Evolutionary conservation across 2,329 filamentous ascomycete genomes (phyloP).

Genomic region (Bipolaris oryzae): DNA sequence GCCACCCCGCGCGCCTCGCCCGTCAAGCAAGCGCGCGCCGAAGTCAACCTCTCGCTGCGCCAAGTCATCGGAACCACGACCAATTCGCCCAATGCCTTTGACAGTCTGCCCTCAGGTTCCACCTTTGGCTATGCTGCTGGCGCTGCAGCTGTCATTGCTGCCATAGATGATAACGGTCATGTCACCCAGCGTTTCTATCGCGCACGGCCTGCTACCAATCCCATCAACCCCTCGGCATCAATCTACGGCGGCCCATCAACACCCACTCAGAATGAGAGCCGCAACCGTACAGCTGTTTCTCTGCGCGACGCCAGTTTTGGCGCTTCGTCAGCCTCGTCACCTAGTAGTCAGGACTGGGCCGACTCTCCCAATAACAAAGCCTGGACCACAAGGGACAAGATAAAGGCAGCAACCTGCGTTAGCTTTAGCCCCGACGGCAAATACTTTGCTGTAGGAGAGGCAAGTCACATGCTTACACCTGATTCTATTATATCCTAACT

Average conservation of each 20-base stretch:
- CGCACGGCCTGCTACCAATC: constrained; percentile 74
- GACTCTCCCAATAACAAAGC: constrained; percentile 71
- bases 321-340: constrained; percentile 53
- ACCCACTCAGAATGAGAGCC: constrained; percentile 59
- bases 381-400: constrained; percentile 87
- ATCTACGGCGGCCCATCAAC: constrained; percentile 61
- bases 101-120: constrained; percentile 71
- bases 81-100: constrained; percentile 82
- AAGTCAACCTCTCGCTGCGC: constrained; percentile 69
- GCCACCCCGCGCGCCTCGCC: constrained; percentile 67
- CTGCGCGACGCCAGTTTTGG: constrained; percentile 57
- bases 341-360: constrained; percentile 54
- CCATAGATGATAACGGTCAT: constrained; percentile 69
- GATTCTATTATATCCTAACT: constrained; percentile 34
- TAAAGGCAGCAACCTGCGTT: constrained; percentile 92
- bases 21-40: constrained; percentile 55
- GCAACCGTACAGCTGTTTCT: constrained; percentile 63
- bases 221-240: constrained; percentile 65
- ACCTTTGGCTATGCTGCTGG: constrained; percentile 91
- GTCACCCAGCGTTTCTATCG: constrained; percentile 86
- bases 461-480: constrained; percentile 39
- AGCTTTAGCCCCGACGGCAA: constrained; percentile 85
- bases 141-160: constrained; percentile 88
- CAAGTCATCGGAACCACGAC: constrained; percentile 93
- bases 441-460: constrained; percentile 89